Evolutionary conservation across 106 monocot species (phyloP), one percentile per base, ranked within the genome.

Genomic region (Dioscorea dumetorum): DNA sequence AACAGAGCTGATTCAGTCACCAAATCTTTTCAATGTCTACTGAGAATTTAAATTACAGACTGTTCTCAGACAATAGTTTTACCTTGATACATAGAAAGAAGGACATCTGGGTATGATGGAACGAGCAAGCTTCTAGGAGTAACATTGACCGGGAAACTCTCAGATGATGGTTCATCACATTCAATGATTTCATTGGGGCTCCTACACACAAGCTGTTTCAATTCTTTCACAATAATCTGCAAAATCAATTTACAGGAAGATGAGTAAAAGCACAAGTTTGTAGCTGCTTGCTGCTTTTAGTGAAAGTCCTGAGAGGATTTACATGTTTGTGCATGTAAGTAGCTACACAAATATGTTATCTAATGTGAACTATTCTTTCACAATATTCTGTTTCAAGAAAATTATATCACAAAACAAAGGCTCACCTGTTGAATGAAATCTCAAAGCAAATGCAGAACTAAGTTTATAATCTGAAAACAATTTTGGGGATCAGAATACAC

Each of bases 181-280:
- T 86, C 86, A 9, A 73, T 50, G 58, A 94, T 84, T 22, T 62
- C 58, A 23, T 73, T 67, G 2, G 72, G 74, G 63, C 74, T 82
- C 34, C 69, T 67, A 70, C 82, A 94, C 22, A 84, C 86, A 61
- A 78, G 33, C 61, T 82, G 71, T 77, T 84, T 86, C 60, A 84
- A 51, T 61, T 73, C 80, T 58, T 79, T 75, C 23, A 87, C 79
- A 49, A 75, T 23, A 65, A 73, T 71, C 93, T 93, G 78, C 66
- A 79, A 69, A 24, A 6, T 63, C 16, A 59, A n/a, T 50, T 13
- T 11, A 33, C 31, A 67, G 24, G 60, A 64, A 70, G 28, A 59
- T 17, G 21, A 41, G 41, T 41, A 41, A 41, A 41, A 41, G 41
- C 2, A 41, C 41, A 41, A 5, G 41, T 10, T 10, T 41, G n/a